Evolutionary conservation across 1,284 basidiomycete genomes (phyloP).

Genomic region (Ceratobasidium sp.): DNA sequence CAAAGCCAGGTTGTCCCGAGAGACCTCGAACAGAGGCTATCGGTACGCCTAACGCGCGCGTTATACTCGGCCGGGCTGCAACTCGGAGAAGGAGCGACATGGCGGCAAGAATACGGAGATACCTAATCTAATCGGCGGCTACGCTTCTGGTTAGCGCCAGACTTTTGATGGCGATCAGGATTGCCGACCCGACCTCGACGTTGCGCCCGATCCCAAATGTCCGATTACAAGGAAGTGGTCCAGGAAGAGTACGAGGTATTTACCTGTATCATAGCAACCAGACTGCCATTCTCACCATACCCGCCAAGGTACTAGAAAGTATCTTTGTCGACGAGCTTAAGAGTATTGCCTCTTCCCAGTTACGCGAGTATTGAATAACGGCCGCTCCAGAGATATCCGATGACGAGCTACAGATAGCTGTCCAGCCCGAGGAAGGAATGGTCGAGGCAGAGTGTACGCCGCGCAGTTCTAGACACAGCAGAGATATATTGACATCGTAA

Average conservation of each 20-base stretch:
- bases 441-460: conserved; percentile 27
- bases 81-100: conserved; percentile 17
- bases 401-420: conserved; percentile 80
- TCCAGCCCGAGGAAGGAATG: conserved; percentile 80
- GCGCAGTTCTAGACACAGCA: not conserved
- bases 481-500: conserved; percentile 40
- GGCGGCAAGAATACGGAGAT: not conserved
- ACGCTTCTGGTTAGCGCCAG: conserved; percentile 52
- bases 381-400: conserved; percentile 78
- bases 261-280: conserved; percentile 33
- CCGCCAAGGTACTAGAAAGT: conserved; percentile 82
- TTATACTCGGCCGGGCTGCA: not conserved
- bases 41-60: not conserved
- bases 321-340: conserved; percentile 94
- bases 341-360: conserved; percentile 65
- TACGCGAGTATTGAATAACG: conserved; percentile 57
- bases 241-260: conserved; percentile 87
- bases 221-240: conserved; percentile 56
- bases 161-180: conserved; percentile 20
- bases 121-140: conserved; percentile 42
- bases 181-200: not conserved
- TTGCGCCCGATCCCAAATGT: conserved; percentile 55
- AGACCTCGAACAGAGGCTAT: not conserved
- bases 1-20: conserved; percentile 8
- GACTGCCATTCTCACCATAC: conserved; percentile 33